Base-by-base conservation (phyloP, 192 early-diverging fungal genomes). In the Coemansia sp. region DNA sequence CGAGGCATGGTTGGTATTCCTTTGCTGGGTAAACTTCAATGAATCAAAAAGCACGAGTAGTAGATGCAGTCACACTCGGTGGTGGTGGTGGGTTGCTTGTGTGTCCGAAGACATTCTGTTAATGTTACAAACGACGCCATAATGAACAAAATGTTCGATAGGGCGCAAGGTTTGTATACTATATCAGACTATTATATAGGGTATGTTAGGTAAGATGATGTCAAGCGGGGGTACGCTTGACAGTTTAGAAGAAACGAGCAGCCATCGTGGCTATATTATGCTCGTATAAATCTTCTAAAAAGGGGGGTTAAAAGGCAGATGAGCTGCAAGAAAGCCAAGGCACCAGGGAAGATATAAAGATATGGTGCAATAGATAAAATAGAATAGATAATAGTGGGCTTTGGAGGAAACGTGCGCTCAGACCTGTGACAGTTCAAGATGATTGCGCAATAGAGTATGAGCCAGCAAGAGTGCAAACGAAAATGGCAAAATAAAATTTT, bases 231-330 rank as follows among this genome's bases (percentile, higher is more conserved):
- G 23, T 47, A 69, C 70, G 79, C 79, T 60, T 54, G 74, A 68
- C 71, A 59, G 42, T 54, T 82, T 82, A 82, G 79, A 82, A 82
- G 74, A 76, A 56, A 76, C 79, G 79, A 82, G 79, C 79, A 76
- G 79, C 79, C 79, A 82, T 82, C 42, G 18, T 67, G 74, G 74
- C 62, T 61, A 59, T 40, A 11, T 16, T 64, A 19, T 49, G 71
- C 79, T 82, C 79, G 79, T 76, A 71, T 64, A 48, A 60, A 57
- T 74, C 70, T 73, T 76, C 74, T 73, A 68, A 70, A 72, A 74
- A 52, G 13, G 52, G 70, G 67, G 76, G 71, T 64, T 65, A 68
- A 64, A 48, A 26, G 26, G 70, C 61, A 62, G 57, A 70, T 48
- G 59, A 45, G 57, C 70, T 41, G 45, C 18, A 65, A n/a, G 26